Percentiles rank a stretch among this genome's conserved stretches.
phyloP scores from a whole-genome alignment of 371 early-diverging fungal species.

The Choanephora cucurbitarum region DNA sequence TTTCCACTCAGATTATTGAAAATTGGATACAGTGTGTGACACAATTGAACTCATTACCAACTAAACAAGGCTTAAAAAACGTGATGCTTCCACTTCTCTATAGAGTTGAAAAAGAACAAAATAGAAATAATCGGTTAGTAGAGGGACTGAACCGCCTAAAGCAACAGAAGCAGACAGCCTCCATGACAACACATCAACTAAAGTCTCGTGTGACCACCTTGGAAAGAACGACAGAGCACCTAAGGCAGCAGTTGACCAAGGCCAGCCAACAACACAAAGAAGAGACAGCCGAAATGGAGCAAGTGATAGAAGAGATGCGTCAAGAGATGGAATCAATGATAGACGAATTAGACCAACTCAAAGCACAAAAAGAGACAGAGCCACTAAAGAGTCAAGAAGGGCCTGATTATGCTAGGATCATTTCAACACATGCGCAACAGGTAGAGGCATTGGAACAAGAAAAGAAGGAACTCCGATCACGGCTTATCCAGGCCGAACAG shows the following conservation, averaged over 20 bases:
- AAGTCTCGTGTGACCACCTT: not conserved
- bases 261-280: not conserved
- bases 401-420: no score
- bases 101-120: not conserved
- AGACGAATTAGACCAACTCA: conserved; percentile 13
- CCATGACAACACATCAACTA: not conserved
- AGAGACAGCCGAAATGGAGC: conserved; percentile 18
- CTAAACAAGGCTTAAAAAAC: conserved; percentile 18
- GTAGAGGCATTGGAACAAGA: conserved; percentile 1
- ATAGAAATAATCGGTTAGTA: conserved; percentile 3
- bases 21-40: conserved; percentile 19
- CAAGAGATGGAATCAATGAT: conserved; percentile 24
- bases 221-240: not conserved
- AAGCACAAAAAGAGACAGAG: conserved; percentile 4
- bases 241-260: not conserved
- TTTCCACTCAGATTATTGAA: conserved; percentile 18
- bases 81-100: conserved; percentile 8
- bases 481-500: conserved; percentile 11
- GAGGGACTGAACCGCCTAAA: conserved; percentile 5
- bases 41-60: conserved; percentile 4
- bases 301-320: conserved; percentile 16
- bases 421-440: conserved; percentile 4
- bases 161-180: conserved; percentile 1
- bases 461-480: conserved; percentile 3
- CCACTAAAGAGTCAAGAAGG: not conserved